Evolutionary conservation across 2,329 filamentous ascomycete genomes (phyloP).

Genomic region (Penicillium sp.): DNA sequence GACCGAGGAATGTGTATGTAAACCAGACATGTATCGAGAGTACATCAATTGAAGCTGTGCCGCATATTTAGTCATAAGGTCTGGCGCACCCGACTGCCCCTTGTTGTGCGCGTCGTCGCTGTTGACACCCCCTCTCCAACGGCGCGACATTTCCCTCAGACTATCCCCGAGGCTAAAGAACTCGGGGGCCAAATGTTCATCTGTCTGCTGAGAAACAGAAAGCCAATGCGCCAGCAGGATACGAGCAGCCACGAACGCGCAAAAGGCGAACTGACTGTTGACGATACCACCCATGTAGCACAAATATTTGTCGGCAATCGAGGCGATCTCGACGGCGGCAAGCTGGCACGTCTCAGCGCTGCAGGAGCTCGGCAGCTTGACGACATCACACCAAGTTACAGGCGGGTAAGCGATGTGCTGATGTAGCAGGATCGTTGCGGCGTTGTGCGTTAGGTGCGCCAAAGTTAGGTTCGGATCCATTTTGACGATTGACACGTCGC

Average conservation of each 20-base stretch:
- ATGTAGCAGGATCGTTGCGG: conserved; percentile 51
- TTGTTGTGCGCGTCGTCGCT: conserved; percentile 1
- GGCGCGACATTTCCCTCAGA: conserved; percentile 22
- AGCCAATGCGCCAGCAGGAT: conserved; percentile 21
- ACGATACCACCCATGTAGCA: conserved; percentile 30
- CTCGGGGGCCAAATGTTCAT: conserved; percentile 13
- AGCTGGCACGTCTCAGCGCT: conserved; percentile 6
- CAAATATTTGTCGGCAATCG: conserved; percentile 50
- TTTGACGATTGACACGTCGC: conserved; percentile 15
- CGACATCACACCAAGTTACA: background rate
- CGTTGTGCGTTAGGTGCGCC: conserved; percentile 52
- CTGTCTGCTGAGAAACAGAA: background rate
- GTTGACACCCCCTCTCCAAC: conserved; percentile 1
- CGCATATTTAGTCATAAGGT: background rate
- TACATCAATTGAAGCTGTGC: background rate
- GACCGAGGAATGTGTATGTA: background rate
- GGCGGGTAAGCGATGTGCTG: conserved; percentile 8
- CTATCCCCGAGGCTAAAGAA: conserved; percentile 23
- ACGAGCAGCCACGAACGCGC: conserved; percentile 45
- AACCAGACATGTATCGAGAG: background rate
- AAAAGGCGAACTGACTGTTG: conserved; percentile 46
- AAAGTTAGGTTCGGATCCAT: conserved; percentile 53
- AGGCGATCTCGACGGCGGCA: conserved; percentile 1
- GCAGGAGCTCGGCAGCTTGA: conserved; percentile 3
- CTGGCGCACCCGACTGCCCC: background rate